Conservation (phyloP, 1,284 basidiomycete genomes). For the Tetrapyrgos nigripes region DNA sequence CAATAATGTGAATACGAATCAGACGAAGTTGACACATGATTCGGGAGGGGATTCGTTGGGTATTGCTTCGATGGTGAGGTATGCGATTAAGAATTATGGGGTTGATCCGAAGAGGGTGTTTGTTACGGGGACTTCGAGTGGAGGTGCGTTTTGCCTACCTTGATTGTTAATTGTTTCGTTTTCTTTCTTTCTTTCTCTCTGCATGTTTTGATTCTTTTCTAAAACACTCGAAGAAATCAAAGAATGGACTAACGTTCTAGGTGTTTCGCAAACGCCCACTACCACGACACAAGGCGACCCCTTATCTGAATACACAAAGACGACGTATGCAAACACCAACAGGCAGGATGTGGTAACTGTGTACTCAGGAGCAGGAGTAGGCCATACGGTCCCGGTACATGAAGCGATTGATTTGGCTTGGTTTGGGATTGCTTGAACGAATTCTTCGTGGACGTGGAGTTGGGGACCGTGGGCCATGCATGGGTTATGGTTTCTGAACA, state of each 20-base stretch:
- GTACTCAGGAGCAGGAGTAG: conserved; percentile 15
- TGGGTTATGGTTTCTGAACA: too few species aligned
- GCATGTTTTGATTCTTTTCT: conserved; percentile 14
- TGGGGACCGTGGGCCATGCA: too few species aligned
- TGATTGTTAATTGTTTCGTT: conserved; percentile 49
- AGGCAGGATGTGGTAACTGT: conserved; percentile 11
- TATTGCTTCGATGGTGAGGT: conserved; percentile 57
- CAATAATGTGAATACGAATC: conserved; percentile 56
- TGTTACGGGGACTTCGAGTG: conserved; percentile 59
- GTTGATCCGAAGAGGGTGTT: conserved; percentile 54
- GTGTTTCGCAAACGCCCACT: conserved; percentile 29
- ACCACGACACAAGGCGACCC: conserved; percentile 15
- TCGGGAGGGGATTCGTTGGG: conserved; percentile 59
- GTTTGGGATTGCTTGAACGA: conserved; percentile 14
- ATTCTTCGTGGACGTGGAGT: too few species aligned
- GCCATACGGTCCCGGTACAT: conserved; percentile 20
- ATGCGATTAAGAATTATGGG: conserved; percentile 54
- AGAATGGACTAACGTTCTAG: conserved; percentile 43
- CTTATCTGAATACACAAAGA: conserved; percentile 17
- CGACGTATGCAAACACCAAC: background rate
- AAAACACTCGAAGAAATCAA: conserved; percentile 51
- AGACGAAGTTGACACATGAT: conserved; percentile 60
- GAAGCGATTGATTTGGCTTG: conserved; percentile 18
- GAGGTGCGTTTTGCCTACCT: conserved; percentile 22
- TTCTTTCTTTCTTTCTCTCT: conserved; percentile 5